Evolutionary conservation across 2,329 filamentous ascomycete species (phyloP), one percentile per base, ranked within the genome.

Genomic region (Penicillium sumatraense): DNA sequence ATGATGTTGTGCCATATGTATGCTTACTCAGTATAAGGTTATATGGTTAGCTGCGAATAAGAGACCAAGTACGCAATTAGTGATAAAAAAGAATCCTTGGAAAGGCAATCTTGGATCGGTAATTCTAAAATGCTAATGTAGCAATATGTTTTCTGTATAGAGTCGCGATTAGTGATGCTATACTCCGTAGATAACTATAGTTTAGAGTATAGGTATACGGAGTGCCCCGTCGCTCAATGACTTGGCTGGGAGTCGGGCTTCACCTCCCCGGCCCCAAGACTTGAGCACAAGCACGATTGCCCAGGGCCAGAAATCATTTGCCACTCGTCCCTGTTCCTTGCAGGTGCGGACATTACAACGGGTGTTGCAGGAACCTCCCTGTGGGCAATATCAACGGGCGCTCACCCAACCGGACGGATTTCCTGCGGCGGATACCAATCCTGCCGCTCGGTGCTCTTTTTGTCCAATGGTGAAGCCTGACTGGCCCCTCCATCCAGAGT

Each of bases 271-370:
- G 11, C 38, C 10, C 24, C 38, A 41, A 21, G 24, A 20, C 24
- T 45, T 20, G 27, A 36, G 36, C n/a, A 36, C 24, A 42, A 45
- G 44, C 27, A 23, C 35, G 21, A 24, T 21, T 40, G 24, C 38
- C 26, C 23, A 42, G 52, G 54, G 31, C 23, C 44, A 56, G 47
- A 9, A 26, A 27, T 27, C 23, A 44, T 44, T 57, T 38, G 51
- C 58, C 56, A 57, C 61, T 26, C 47, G 40, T 49, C 40, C 52
- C 58, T 49, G 60, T 62, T 59, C 61, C 61, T 64, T 64, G 60
- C 61, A 62, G 56, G 26, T 18, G 31, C 45, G 53, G 51, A 53
- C 20, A 53, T 59, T 33, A 46, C n/a, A n/a, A n/a, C 49, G 42
- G 45, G 21, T 51, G 33, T 51, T 42, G 48, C 57, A 61, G 54